Conservation (phyloP, 2,329 filamentous ascomycete species). For the Phialocephala subalpina region DNA sequence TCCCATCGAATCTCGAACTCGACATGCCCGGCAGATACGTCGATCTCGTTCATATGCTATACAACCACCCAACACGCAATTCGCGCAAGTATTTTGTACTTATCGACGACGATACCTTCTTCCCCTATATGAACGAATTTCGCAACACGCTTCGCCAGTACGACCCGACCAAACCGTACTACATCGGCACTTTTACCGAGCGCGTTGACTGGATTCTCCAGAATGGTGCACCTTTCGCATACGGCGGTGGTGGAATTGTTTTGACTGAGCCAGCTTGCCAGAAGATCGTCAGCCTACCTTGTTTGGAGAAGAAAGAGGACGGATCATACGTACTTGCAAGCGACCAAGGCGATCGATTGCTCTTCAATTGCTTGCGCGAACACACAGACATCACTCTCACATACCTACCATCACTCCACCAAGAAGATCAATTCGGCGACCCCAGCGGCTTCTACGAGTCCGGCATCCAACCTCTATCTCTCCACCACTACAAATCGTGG, state of each 20-base stretch:
- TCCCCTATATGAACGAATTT: constrained; percentile 39
- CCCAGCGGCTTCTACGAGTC: constrained; percentile 44
- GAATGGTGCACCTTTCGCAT: constrained; percentile 40
- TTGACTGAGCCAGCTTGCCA: constrained; percentile 37
- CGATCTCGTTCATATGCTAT: constrained; percentile 61
- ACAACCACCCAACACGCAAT: constrained; percentile 52
- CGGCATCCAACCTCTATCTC: constrained; percentile 37
- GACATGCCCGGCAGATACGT: constrained; percentile 68
- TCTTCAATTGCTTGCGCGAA: constrained; percentile 42
- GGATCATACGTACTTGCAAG: constrained; percentile 36
- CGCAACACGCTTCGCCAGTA: constrained; percentile 45
- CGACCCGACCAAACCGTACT: constrained; percentile 39
- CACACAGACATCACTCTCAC: constrained; percentile 40
- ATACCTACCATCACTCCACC: constrained; percentile 39
- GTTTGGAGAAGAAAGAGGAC: constrained; percentile 36
- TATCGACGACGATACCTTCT: constrained; percentile 46
- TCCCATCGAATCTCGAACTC: constrained; percentile 58
- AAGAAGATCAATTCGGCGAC: constrained; percentile 44
- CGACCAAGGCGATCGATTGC: constrained; percentile 43
- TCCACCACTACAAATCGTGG: constrained; percentile 46
- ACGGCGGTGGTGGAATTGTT: constrained; percentile 44
- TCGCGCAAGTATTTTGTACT: constrained; percentile 41
- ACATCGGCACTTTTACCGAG: constrained; percentile 44
- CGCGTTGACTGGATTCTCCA: constrained; percentile 41
- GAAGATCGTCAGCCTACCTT: constrained; percentile 34